A percentile compares a stretch with the other conserved stretches of the same genome.
Conservation (phyloP, 176 grass and related monocot species). For the Oryza nivara region DNA sequence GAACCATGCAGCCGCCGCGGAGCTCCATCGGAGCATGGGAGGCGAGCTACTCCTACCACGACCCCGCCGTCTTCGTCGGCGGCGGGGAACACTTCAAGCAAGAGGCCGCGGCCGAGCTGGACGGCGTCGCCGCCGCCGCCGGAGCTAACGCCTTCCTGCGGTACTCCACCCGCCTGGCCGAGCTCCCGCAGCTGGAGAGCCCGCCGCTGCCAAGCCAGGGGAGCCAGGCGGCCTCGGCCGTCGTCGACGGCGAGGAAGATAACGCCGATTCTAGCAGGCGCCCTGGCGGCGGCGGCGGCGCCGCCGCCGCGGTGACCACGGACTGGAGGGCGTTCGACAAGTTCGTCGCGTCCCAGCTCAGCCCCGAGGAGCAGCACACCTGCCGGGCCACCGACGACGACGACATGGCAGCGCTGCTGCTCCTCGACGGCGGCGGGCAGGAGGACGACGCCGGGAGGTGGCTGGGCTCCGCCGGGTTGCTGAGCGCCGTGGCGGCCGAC, state of each 20-base stretch:
- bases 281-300: no score
- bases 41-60: conserved; percentile 45
- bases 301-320: conserved; percentile 18
- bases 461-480: conserved; percentile 24
- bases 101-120: conserved; percentile 21
- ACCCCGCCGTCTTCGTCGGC: conserved; percentile 13
- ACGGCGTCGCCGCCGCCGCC: neutral
- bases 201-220: conserved; percentile 31
- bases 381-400: neutral
- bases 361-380: conserved; percentile 25
- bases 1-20: conserved; percentile 47
- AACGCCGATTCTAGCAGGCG: neutral
- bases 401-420: conserved; percentile 47
- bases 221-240: neutral
- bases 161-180: conserved; percentile 42
- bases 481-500: conserved; percentile 29
- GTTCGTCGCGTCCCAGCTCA: conserved; percentile 75
- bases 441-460: conserved; percentile 26
- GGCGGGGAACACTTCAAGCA: conserved; percentile 37
- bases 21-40: conserved; percentile 54
- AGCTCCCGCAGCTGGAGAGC: conserved; percentile 63
- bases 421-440: conserved; percentile 10
- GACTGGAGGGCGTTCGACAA: conserved; percentile 66
- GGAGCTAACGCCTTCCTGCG: conserved; percentile 33
- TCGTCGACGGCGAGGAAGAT: conserved; percentile 23